A percentile compares a stretch with the other conserved stretches of the same genome.
Conservation (phyloP, 2,329 filamentous ascomycete species). For the Exophiala spinifera region DNA sequence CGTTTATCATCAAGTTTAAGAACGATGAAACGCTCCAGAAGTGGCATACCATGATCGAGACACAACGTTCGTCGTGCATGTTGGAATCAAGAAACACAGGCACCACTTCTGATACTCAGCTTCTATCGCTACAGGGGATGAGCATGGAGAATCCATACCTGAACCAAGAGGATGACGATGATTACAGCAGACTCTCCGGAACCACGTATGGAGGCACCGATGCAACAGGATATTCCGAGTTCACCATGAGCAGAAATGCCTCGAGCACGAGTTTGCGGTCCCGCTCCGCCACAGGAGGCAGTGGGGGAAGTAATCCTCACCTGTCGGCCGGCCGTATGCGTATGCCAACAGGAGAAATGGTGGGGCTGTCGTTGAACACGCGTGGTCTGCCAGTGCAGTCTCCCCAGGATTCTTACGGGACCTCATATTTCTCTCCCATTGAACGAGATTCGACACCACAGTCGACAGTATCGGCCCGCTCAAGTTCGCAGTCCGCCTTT, state of each 20-base stretch:
- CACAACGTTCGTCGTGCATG: constrained; percentile 58
- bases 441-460: constrained; percentile 52
- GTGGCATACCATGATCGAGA: constrained; percentile 78
- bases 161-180: constrained; percentile 56
- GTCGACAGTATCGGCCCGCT: constrained; percentile 53
- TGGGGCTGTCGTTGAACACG: constrained; percentile 25
- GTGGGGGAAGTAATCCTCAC: constrained; percentile 34
- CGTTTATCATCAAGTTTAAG: constrained; percentile 89
- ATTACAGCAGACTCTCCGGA: constrained; percentile 30
- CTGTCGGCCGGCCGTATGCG: constrained; percentile 24
- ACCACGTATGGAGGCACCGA: constrained; percentile 33
- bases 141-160: constrained; percentile 79
- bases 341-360: constrained; percentile 17
- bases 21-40: constrained; percentile 92
- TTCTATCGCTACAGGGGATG: constrained; percentile 73
- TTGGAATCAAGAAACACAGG: constrained; percentile 52
- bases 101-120: constrained; percentile 61
- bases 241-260: constrained; percentile 61
- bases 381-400: constrained; percentile 45
- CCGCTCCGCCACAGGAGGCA: constrained; percentile 69
- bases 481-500: constrained; percentile 57
- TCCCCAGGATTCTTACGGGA: constrained; percentile 61
- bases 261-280: constrained; percentile 73
- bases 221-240: constrained; percentile 45
- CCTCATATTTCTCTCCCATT: constrained; percentile 91